Evolutionary conservation across 208 protist genomes (phyloP).

Genomic region (Crithidia sp.): DNA sequence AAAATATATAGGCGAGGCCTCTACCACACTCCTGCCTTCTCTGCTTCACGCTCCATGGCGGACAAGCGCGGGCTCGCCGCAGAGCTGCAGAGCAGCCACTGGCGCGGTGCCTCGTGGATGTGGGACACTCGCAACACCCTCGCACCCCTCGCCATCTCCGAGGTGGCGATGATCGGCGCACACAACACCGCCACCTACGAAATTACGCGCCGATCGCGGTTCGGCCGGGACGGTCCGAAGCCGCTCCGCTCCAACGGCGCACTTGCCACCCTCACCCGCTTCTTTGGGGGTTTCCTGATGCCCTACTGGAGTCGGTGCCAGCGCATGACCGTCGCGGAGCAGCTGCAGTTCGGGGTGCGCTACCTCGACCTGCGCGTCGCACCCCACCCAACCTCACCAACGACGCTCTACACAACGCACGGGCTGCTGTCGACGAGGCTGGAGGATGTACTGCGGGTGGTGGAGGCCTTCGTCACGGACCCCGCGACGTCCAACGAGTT

Average conservation of each 20-base stretch:
- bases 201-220: conserved; percentile 31
- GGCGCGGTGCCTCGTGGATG: conserved; percentile 48
- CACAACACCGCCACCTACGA: conserved; percentile 57
- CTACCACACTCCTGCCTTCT: no score
- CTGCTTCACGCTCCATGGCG: neutral
- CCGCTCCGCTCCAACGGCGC: conserved; percentile 14
- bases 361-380: conserved; percentile 57
- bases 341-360: conserved; percentile 54
- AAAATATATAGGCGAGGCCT: no score
- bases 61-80: neutral
- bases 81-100: conserved; percentile 5
- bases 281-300: conserved; percentile 30
- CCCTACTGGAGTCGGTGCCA: conserved; percentile 55
- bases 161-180: conserved; percentile 43
- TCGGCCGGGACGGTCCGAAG: conserved; percentile 46
- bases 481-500: conserved; percentile 38
- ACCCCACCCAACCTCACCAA: conserved; percentile 3
- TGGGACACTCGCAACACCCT: conserved; percentile 39
- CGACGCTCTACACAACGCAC: conserved; percentile 46
- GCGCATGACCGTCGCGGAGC: conserved; percentile 41
- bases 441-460: conserved; percentile 25
- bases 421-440: conserved; percentile 40
- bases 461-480: conserved; percentile 35
- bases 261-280: conserved; percentile 21
- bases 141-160: conserved; percentile 30